Evolutionary conservation across 2,329 filamentous ascomycete species (phyloP).

Genomic region (Endocalyx cinctus): DNA sequence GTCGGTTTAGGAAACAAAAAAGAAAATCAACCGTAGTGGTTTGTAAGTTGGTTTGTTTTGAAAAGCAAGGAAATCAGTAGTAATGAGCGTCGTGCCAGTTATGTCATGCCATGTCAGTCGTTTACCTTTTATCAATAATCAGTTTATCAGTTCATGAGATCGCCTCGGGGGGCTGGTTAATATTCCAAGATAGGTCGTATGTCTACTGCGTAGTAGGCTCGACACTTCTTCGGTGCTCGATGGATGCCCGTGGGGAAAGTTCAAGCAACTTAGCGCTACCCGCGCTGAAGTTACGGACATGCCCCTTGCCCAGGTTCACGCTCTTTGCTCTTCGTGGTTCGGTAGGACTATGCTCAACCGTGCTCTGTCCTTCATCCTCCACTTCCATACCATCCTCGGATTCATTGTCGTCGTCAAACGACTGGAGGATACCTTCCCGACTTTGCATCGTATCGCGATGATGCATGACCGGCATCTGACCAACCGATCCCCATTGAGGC

Average conservation of each 20-base stretch:
- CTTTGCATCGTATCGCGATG: slow-evolving; percentile 45
- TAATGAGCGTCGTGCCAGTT: slow-evolving; percentile 4
- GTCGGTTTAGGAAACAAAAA: slow-evolving; percentile 22
- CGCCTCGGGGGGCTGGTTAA: too few relatives aligned
- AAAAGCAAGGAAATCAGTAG: slow-evolving; percentile 5
- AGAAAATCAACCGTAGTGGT: too few relatives aligned
- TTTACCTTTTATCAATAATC: slow-evolving; percentile 7
- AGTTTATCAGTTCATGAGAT: too few relatives aligned
- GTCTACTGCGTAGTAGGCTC: slow-evolving; percentile 23
- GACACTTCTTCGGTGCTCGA: slow-evolving; percentile 41
- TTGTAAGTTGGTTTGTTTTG: too few relatives aligned
- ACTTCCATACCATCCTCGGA: slow-evolving; percentile 26
- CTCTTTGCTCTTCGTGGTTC: slow-evolving; percentile 63
- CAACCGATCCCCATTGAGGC: slow-evolving; percentile 50
- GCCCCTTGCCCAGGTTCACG: slow-evolving; percentile 60
- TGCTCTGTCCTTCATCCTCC: slow-evolving; percentile 21
- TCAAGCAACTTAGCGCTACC: slow-evolving; percentile 74
- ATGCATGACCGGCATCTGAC: slow-evolving; percentile 45
- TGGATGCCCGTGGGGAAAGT: slow-evolving; percentile 52
- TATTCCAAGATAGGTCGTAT: slow-evolving; percentile 3
- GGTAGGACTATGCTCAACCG: too few relatives aligned
- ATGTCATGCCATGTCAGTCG: background rate
- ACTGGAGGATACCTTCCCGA: slow-evolving; percentile 45
- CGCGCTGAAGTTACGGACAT: slow-evolving; percentile 69
- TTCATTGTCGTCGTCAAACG: slow-evolving; percentile 30